Evolutionary conservation across 768 basidiomycete genomes (phyloP), one percentile per base, ranked within the genome.

Genomic region (Russula sp.): DNA sequence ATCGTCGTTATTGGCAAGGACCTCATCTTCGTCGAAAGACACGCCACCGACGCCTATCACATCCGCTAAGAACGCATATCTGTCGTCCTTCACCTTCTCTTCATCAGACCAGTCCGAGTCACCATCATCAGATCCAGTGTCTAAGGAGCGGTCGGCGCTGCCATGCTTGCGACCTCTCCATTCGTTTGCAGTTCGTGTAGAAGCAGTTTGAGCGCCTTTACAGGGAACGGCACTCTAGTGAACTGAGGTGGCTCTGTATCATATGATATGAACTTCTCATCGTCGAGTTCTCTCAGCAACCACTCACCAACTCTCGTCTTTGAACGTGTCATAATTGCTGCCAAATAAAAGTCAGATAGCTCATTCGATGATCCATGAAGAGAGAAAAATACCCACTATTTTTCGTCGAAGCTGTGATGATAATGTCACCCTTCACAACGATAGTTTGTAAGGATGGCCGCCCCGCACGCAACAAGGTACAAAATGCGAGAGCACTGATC

Each of bases 241-340:
- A 92, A 98, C 73, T 94, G 87, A 61, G 88, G 88, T 2, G 97
- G 96, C 44, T 80, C 94, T 97, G 63, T 10, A 55, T n/a, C 30
- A 60, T 22, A 40, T 52, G 54, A 64, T 61, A 58, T 72, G 64
- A 75, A 74, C 60, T 59, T 16, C 56, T 20, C 49, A 62, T 59
- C 38, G 36, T 65, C 30, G 38, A 32, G 28, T 26, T 18, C 28
- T 8, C 26, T 14, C 38, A 26, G 18, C 26, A 4, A 57, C 3
- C 48, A 76, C 89, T 74, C 76, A 97, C 95, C 89, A 68, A 80
- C 81, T 78, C 86, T 91, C 57, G 97, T 92, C 71, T 85, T 82
- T 36, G 96, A 96, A 66, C 97, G 85, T 54, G 97, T 98, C 91
- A 98, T 93, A 75, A 98, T 98, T 71, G 93, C 94, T 96, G 22